Conservation (phyloP, 1,284 basidiomycete genomes). For the Ceratobasidium sp. region DNA sequence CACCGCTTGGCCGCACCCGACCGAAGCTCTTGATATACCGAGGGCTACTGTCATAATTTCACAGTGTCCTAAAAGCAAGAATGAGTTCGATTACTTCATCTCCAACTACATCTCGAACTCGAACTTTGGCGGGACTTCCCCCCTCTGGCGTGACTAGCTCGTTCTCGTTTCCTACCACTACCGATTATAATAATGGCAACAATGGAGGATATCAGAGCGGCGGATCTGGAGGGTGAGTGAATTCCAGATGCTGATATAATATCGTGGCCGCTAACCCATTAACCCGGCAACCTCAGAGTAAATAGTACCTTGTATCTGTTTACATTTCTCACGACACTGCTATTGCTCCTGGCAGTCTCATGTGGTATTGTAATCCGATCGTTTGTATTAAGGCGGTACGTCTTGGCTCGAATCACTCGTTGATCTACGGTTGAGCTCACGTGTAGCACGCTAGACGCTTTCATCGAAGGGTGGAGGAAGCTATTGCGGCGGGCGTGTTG, state of each 20-base stretch:
- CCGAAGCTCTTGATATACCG: no score
- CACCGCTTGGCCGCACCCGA: no score
- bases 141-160: no score
- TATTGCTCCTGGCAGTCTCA: slow-evolving; percentile 52
- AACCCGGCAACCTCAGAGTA: slow-evolving; percentile 5
- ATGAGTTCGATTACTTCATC: not conserved
- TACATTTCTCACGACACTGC: slow-evolving; percentile 55
- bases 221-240: slow-evolving; percentile 16
- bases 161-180: no score
- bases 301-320: slow-evolving; percentile 53
- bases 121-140: slow-evolving; percentile 26
- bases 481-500: slow-evolving; percentile 51
- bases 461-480: slow-evolving; percentile 50
- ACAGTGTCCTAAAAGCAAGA: no score
- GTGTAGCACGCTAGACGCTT: slow-evolving; percentile 48
- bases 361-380: slow-evolving; percentile 52
- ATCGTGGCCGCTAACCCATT: not conserved
- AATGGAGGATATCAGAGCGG: slow-evolving; percentile 17
- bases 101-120: not conserved
- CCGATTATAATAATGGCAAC: slow-evolving; percentile 6
- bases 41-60: no score
- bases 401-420: not conserved
- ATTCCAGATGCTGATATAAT: not conserved
- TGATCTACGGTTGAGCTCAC: slow-evolving; percentile 21
- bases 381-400: slow-evolving; percentile 49